Percentiles rank a stretch among this genome's conserved stretches.
Conservation (phyloP, 2,329 filamentous ascomycete species). For the Furcasterigmium furcatum region DNA sequence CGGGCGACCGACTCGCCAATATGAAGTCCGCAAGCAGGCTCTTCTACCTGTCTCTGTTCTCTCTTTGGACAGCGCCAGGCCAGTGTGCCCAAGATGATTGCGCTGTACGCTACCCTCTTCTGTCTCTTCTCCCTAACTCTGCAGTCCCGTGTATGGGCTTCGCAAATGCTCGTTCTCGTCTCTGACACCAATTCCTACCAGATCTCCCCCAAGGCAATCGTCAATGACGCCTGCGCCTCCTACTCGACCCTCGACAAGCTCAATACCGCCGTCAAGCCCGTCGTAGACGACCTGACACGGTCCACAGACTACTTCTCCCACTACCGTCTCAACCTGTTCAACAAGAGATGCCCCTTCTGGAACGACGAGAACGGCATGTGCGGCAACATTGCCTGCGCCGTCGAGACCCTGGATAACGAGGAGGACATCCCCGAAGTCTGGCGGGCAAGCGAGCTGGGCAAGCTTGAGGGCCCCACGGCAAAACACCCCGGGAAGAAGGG, state of each 20-base stretch:
- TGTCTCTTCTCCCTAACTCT: constrained; percentile 12
- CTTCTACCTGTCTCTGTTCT: constrained; percentile 54
- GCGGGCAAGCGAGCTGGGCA: constrained; percentile 88
- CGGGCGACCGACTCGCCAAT: constrained; percentile 8
- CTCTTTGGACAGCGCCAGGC: constrained; percentile 47
- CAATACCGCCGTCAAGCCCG: constrained; percentile 73
- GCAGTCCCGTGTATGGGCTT: constrained; percentile 1
- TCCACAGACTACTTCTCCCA: constrained; percentile 98
- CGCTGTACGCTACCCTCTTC: constrained; percentile 40
- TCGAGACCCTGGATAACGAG: constrained; percentile 92
- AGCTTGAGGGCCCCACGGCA: constrained; percentile 87
- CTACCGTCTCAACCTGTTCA: constrained; percentile 91
- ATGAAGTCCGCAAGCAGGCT: constrained; percentile 53
- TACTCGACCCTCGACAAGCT: constrained; percentile 86
- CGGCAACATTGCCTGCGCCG: constrained; percentile 93
- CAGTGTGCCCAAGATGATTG: constrained; percentile 50
- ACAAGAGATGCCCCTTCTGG: constrained; percentile 96
- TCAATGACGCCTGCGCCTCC: constrained; percentile 91
- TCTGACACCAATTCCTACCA: constrained; percentile 45
- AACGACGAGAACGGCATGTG: constrained; percentile 90
- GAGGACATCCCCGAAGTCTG: constrained; percentile 90
- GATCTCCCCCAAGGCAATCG: constrained; percentile 85
- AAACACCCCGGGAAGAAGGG: constrained; percentile 76
- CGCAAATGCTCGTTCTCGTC: constrained; percentile 14
- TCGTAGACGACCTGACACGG: constrained; percentile 75